Base-by-base conservation (phyloP, 1,284 basidiomycete genomes). In the Sanghuangporus baumii region DNA sequence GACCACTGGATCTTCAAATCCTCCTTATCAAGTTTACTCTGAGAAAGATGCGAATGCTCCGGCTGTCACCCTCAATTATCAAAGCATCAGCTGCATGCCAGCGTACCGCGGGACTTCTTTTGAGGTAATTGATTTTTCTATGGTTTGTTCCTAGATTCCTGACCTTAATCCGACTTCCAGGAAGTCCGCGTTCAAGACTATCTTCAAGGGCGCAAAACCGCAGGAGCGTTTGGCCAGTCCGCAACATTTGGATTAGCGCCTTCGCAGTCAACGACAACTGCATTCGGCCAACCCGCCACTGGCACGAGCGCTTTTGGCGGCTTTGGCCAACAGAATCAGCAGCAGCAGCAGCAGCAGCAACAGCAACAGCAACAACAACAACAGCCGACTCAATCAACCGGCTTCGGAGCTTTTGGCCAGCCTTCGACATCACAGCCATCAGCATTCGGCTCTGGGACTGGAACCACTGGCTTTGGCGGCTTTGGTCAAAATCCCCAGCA, bases 281-380 rank as follows among this genome's bases (percentile, higher is more conserved):
- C 69, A 26, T 75, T 75, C 62, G 73, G 73, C 4, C 69, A 73
- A 57, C 68, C 70, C 23, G 68, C 69, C 20, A 64, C 67, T 47
- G 63, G 67, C n/a, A 71, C 74, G 34, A 68, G 72, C 58, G 70
- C 72, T 0, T 74, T 74, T 55, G 74, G 75, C 66, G 68, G 76
- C 16, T 85, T 85, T 64, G 83, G 83, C 31, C 76, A 77, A 65
- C 67, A 70, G 31, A 75, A 76, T 59, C 79, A 78, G 26, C 26
- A 31, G 26, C 26, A 31, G 23, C 23, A 26, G 23, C 23, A 26
- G 3, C 23, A 26, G 3, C 23, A 26, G 23, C 23, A 26, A 26
- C 23, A 26, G n/a, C n/a, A n/a, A n/a, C n/a, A n/a, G 2, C 23
- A 23, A 23, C 23, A 23, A 23, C 23, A 23, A 52, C 57, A 56